Base-by-base conservation (phyloP, 2,329 filamentous ascomycete species). In the Davidsoniella virescens region DNA sequence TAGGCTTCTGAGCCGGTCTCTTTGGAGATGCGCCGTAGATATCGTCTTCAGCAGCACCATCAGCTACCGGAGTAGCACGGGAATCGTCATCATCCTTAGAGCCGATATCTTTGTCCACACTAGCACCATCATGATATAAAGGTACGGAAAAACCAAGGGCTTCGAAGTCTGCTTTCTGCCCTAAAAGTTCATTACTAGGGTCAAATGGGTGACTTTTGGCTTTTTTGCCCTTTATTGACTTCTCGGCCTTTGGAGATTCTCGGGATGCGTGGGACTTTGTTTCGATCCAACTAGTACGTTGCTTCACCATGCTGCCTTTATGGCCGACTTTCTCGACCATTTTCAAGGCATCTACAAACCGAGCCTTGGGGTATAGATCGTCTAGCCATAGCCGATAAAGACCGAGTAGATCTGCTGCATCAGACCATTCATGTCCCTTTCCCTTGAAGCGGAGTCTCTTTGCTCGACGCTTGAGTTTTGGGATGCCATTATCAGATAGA, bases 361-460 rank as follows among this genome's bases (percentile, higher is more conserved):
- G 90, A 4, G 90, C 92, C 60, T 93, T 87, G 10, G 92, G 92
- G 60, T 88, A 98, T 10, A 98, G 71, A 60, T 95, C 87, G 64
- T 98, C 90, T 2, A 98, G 82, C 92, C 92, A 98, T 51, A 94
- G 66, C 62, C 96, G 92, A 62, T 96, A 98, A 62, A 93, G 85
- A 20, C 84, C 86, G 44, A 98, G 72, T 20, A 98, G 73, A 14
- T 80, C 78, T 0, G 81, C 76, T 9, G 87, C 78, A 61, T 98
- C 92, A 16, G 83, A 81, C 64, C 92, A 96, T 80, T 98, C 92
- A 62, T 96, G 86, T 0, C 88, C 90, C 64, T 94, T 96, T 46
- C 92, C 92, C 62, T 90, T 93, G 57, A 95, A 78, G 56, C 77
- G 85, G 17, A 95, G 67, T 26, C 78, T 73, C 49, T 76, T 79